A percentile compares a stretch with the other conserved stretches of the same genome.
Conservation (phyloP, 306 rosid genomes). For the Prosopis cineraria region DNA sequence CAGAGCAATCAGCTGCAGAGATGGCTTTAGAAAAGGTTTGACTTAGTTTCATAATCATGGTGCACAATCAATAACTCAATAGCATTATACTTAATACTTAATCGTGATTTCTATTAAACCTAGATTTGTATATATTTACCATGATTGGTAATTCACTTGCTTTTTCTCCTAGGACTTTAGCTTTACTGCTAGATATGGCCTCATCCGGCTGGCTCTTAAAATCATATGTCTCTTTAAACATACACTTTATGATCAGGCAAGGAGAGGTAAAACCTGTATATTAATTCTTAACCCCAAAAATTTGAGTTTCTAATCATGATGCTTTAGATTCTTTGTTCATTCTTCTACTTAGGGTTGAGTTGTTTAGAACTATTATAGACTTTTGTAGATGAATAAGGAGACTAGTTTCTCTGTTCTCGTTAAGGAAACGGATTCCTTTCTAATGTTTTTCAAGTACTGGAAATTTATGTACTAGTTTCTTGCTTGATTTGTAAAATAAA, state of each 20-base stretch:
- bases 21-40: constrained; percentile 83
- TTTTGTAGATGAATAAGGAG: not conserved
- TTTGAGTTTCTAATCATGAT: not conserved
- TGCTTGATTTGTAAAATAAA: not conserved
- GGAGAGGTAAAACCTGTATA: constrained; percentile 26
- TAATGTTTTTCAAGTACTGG: not conserved
- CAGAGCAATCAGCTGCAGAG: constrained; percentile 92
- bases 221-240: constrained; percentile 11
- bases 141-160: constrained; percentile 1
- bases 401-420: not conserved
- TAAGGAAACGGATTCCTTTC: not conserved
- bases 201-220: not conserved
- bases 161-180: constrained; percentile 4
- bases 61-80: not conserved
- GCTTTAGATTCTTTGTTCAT: not conserved
- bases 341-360: not conserved
- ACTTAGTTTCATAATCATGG: constrained; percentile 22
- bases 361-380: not conserved
- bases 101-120: not conserved
- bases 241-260: not conserved
- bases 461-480: not conserved
- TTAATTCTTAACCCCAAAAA: not conserved
- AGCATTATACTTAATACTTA: not conserved
- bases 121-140: not conserved
- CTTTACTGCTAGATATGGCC: constrained; percentile 7